Percentiles rank a stretch among this genome's conserved stretches.
Evolutionary conservation across 1,139 yeast species (phyloP).

Genomic region (Candida pseudocylindracea): DNA sequence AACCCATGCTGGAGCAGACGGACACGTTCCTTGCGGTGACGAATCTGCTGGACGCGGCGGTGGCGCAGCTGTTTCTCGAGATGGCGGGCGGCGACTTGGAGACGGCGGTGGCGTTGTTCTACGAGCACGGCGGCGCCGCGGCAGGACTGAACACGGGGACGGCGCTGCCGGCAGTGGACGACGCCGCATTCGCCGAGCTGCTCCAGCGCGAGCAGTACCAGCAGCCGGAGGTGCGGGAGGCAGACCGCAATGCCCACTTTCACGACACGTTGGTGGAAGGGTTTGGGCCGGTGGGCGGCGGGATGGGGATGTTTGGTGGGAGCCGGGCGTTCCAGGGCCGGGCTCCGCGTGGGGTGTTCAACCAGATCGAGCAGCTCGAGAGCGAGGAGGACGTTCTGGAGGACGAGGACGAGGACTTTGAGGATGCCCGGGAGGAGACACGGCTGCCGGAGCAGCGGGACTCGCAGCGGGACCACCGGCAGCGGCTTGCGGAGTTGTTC

Average conservation of each 20-base stretch:
- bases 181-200: constrained; percentile 38
- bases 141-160: constrained; percentile 3
- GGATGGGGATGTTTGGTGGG: constrained; percentile 16
- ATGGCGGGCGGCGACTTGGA: constrained; percentile 66
- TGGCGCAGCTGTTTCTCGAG: constrained; percentile 62
- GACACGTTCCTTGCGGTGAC: constrained; percentile 75
- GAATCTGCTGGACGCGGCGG: constrained; percentile 40
- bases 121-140: constrained; percentile 28
- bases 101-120: constrained; percentile 63
- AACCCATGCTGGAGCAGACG: constrained; percentile 26
- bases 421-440: constrained; percentile 9
- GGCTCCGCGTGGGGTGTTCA: constrained; percentile 12
- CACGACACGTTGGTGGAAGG: constrained; percentile 56
- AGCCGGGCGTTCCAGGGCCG: constrained; percentile 8
- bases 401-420: constrained; percentile 7
- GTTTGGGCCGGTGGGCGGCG: constrained; percentile 7
- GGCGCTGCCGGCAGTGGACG: constrained; percentile 12
- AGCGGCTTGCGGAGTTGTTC: constrained; percentile 58
- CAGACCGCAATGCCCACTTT: constrained; percentile 59
- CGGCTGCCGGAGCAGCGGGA: constrained; percentile 10
- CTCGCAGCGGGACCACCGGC: constrained; percentile 2
- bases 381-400: constrained; percentile 5
- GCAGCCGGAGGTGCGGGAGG: constrained; percentile 20
- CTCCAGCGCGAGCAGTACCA: constrained; percentile 43
- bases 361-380: constrained; percentile 13